Evolutionary conservation across 108 stramenopile genomes (phyloP).

Genomic region (Chaetoceros muelleri): DNA sequence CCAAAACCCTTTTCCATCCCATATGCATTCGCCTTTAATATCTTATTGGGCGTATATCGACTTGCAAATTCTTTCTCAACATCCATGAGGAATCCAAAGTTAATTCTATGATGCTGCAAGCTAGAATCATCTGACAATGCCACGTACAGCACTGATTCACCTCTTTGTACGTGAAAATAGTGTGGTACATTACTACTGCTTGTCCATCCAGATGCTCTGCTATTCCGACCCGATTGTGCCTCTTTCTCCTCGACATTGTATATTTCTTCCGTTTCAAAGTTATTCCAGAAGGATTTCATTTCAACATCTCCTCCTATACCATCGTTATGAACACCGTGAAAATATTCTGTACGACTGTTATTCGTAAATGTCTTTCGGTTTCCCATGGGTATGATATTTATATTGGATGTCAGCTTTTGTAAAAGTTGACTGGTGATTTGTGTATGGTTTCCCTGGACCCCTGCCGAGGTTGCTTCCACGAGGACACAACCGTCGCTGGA

Average conservation of each 20-base stretch:
- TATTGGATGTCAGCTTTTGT: slow-evolving; percentile 37
- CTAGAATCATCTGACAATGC: slow-evolving; percentile 18
- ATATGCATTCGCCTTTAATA: slow-evolving; percentile 52
- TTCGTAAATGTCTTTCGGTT: slow-evolving; percentile 55
- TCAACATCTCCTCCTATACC: slow-evolving; percentile 1
- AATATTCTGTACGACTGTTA: slow-evolving; percentile 19
- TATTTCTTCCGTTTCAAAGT: slow-evolving; percentile 25
- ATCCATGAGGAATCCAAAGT: slow-evolving; percentile 56
- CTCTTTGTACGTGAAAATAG: slow-evolving; percentile 1
- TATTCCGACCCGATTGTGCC: slow-evolving; percentile 7
- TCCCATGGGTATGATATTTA: slow-evolving; percentile 36
- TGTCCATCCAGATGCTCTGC: slow-evolving; percentile 23
- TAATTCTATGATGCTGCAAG: slow-evolving; percentile 19
- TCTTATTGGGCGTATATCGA: slow-evolving; percentile 20
- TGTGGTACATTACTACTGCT: slow-evolving; percentile 14
- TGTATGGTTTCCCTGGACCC: slow-evolving; percentile 46
- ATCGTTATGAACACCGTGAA: slow-evolving; percentile 18
- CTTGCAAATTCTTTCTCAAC: slow-evolving; percentile 38
- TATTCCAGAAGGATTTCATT: slow-evolving; percentile 14
- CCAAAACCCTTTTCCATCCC: slow-evolving; percentile 56
- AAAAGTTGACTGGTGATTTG: slow-evolving; percentile 48
- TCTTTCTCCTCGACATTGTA: slow-evolving; percentile 14
- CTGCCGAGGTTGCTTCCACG: slow-evolving; percentile 35
- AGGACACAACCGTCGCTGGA: slow-evolving; percentile 52
- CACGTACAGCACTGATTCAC: background rate